Percentiles rank a stretch among this genome's conserved stretches.
These are phyloP conservation scores for Amanita pseudoporphyria DNA, from an alignment of 768 basidiomycete genomes.

Conservation along the genomic window DNA sequence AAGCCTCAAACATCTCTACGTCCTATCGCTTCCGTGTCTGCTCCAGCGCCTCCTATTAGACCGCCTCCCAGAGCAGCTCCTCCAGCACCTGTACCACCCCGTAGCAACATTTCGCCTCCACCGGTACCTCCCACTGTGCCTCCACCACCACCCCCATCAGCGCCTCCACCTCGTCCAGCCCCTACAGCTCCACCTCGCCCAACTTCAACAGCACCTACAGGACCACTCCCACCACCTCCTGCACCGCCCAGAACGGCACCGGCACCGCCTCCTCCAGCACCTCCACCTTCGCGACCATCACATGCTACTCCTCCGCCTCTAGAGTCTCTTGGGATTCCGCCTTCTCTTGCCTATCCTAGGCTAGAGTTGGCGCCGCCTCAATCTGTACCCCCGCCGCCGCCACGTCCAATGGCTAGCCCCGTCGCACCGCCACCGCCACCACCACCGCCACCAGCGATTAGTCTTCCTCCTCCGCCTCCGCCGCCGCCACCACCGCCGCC, in stretches of 20 bases:
- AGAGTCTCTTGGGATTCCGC: conserved; percentile 30
- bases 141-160: conserved; percentile 16
- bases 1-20: conserved; percentile 20
- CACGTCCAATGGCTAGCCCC: conserved; percentile 30
- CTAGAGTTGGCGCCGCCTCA: conserved; percentile 10
- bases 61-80: conserved; percentile 28
- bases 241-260: conserved; percentile 24
- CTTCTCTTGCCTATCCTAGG: conserved; percentile 22
- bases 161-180: conserved; percentile 27
- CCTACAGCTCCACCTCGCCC: conserved; percentile 27
- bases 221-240: conserved; percentile 30
- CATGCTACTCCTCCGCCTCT: conserved; percentile 30
- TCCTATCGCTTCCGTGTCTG: conserved; percentile 23
- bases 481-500: conserved; percentile 12
- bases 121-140: conserved; percentile 21
- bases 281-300: conserved; percentile 29
- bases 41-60: conserved; percentile 2
- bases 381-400: conserved; percentile 16
- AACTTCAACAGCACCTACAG: conserved; percentile 18
- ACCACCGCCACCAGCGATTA: conserved; percentile 13
- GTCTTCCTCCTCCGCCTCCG: conserved; percentile 14
- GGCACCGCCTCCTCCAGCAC: conserved; percentile 13
- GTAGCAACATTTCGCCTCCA: conserved; percentile 22
- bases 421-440: conserved; percentile 14
- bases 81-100: conserved; percentile 19